Percentiles rank a stretch among this genome's conserved stretches.
phyloP scores from a whole-genome alignment of 2,329 filamentous ascomycete species.

The Plectosphaerella plurivora region DNA sequence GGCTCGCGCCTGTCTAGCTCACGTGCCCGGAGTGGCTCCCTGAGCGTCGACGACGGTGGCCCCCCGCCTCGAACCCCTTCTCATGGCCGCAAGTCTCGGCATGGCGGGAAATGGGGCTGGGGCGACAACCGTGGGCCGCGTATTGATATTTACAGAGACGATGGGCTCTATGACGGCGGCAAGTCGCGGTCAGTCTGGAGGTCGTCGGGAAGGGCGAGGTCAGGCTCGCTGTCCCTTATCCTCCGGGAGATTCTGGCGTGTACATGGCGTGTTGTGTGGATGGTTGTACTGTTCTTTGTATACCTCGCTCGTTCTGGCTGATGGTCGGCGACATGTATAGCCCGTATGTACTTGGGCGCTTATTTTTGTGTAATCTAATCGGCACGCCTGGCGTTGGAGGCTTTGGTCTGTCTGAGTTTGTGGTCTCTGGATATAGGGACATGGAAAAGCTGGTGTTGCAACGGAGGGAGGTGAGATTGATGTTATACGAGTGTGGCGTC shows the following conservation, averaged over 20 bases:
- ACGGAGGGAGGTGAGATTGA: too few relatives aligned
- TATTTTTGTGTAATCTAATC: not conserved
- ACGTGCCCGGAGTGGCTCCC: constrained; percentile 17
- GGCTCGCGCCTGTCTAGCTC: constrained; percentile 16
- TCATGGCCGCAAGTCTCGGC: constrained; percentile 15
- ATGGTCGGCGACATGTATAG: constrained; percentile 4
- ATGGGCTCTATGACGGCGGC: constrained; percentile 34
- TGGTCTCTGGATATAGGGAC: not conserved
- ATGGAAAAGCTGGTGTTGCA: not conserved
- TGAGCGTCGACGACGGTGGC: constrained; percentile 16
- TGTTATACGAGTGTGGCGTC: too few relatives aligned
- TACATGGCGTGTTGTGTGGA: constrained; percentile 57
- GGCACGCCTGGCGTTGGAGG: not conserved
- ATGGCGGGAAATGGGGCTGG: constrained; percentile 35
- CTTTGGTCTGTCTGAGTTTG: not conserved
- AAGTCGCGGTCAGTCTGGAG: constrained; percentile 26
- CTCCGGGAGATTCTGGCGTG: constrained; percentile 57
- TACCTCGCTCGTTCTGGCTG: constrained; percentile 63
- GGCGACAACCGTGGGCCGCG: constrained; percentile 38
- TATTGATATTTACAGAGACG: constrained; percentile 48
- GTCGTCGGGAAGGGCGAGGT: constrained; percentile 20
- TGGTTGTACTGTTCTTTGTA: constrained; percentile 60
- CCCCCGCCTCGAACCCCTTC: not conserved
- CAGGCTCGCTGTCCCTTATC: constrained; percentile 39
- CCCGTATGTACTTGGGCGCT: not conserved